Conservation (phyloP, 495 filamentous ascomycete species). For the Neurospora terricola region DNA sequence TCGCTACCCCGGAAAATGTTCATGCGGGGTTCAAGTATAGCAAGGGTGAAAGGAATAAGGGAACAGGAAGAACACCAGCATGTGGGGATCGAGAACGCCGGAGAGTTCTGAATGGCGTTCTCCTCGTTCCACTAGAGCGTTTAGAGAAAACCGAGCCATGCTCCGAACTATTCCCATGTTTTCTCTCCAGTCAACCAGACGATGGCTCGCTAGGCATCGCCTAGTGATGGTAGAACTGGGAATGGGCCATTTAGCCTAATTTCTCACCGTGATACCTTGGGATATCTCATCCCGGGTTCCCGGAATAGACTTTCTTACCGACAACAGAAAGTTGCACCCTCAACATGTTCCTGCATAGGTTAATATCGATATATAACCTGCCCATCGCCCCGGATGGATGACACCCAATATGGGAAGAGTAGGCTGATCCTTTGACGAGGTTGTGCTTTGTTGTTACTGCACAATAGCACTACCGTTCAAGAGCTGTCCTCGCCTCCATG, state of each 20-base stretch:
- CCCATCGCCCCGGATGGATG: background rate
- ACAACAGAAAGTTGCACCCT: background rate
- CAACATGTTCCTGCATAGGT: conserved; percentile 12
- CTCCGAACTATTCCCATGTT: conserved; percentile 1
- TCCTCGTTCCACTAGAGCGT: conserved; percentile 7
- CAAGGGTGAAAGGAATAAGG: background rate
- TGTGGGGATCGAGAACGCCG: background rate
- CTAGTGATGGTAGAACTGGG: background rate
- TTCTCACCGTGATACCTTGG: background rate
- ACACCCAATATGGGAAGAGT: background rate
- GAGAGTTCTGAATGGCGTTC: background rate
- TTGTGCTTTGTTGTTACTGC: background rate
- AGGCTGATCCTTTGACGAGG: background rate
- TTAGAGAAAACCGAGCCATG: conserved; percentile 5
- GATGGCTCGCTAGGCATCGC: background rate
- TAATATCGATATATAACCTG: conserved; percentile 1
- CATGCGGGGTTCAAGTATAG: background rate
- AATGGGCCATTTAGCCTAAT: conserved; percentile 15
- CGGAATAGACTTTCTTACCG: background rate
- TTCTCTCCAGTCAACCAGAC: background rate
- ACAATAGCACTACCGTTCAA: background rate
- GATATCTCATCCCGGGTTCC: conserved; percentile 7
- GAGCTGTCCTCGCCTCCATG: background rate
- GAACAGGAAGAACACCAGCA: background rate
- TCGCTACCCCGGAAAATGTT: background rate